phyloP scores from a whole-genome alignment of 2,329 filamentous ascomycete species.

The Aspergillus uvarum region DNA sequence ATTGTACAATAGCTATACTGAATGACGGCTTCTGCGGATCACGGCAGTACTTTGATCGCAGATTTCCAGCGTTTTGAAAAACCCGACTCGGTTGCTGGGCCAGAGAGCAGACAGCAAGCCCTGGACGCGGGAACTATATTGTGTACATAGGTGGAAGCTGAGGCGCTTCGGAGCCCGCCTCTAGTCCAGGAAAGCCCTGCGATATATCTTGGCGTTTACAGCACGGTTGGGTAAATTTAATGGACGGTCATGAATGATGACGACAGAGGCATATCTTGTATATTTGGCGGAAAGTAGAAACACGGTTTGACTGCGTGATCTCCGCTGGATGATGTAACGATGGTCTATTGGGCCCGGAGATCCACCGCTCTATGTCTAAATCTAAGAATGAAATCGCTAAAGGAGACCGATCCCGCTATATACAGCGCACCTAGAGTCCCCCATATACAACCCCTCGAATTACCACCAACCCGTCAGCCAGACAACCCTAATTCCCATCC shows the following conservation, averaged over 20 bases:
- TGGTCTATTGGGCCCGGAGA: background rate
- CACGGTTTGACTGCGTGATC: background rate
- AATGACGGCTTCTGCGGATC: background rate
- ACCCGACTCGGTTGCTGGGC: slow-evolving; percentile 8
- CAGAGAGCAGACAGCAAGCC: background rate
- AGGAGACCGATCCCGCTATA: background rate
- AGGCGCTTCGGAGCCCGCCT: slow-evolving; percentile 5
- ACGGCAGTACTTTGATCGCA: background rate
- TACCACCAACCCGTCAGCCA: no score
- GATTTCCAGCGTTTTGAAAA: slow-evolving; percentile 1
- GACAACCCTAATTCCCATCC: background rate
- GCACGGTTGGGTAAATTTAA: slow-evolving; percentile 22
- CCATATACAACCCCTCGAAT: no score
- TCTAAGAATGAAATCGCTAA: background rate
- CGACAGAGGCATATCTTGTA: background rate
- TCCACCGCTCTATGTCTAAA: background rate
- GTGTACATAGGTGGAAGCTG: slow-evolving; percentile 20
- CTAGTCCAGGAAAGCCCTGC: slow-evolving; percentile 13
- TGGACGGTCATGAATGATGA: slow-evolving; percentile 13
- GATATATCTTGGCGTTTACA: slow-evolving; percentile 17
- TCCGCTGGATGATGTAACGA: background rate
- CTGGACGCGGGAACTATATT: slow-evolving; percentile 4
- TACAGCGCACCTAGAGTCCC: background rate
- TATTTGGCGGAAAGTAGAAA: background rate
- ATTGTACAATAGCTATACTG: slow-evolving; percentile 34